Base-by-base conservation (phyloP, 129 eudicot genomes). In the Flaveria ramosissima region DNA sequence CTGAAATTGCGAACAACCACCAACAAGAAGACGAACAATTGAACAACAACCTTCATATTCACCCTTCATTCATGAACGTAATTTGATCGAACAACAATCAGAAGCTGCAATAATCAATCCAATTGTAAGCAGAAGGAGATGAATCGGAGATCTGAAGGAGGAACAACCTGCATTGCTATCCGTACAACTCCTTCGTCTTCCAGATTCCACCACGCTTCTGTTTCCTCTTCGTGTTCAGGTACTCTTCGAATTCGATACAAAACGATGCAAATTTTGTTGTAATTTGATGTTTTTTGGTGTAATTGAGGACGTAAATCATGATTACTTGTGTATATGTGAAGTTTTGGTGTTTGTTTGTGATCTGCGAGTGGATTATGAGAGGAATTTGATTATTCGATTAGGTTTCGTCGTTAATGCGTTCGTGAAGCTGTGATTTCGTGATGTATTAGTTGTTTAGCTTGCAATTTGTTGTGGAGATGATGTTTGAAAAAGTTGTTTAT, bases 121-220 rank as follows among this genome's bases (percentile, higher is more conserved):
- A 46, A 23, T 30, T 45, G 24, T 36, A 60, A 64, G 48, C 59
- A 48, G 55, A 62, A 78, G 77, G 39, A 78, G 45, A 68, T 73
- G 70, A 74, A 83, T n/a, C 67, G 83, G 30, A 78, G 83, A 68
- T 82, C 77, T 61, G 83, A 64, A 73, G 85, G 82, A 73, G 85
- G 82, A 78, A 74, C 75, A 43, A 75, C 84, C 81, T 84, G 87
- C 78, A 73, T 79, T 62, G 70, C 81, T 14, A 75, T 70, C 59
- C 71, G 74, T 42, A 26, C 81, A 39, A 24, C 60, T 68, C 66
- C 74, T 74, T 57, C 82, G 1, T 16, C 70, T 36, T 73, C 84
- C 55, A 26, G 74, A 77, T 76, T 71, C 70, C 26, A 30, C 48
- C 77, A 69, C 42, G 55, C 68, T 63, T 70, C 74, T 70, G 50